phyloP scores from a whole-genome alignment of 345 rosid genomes.

The Aurinia saxatilis region DNA sequence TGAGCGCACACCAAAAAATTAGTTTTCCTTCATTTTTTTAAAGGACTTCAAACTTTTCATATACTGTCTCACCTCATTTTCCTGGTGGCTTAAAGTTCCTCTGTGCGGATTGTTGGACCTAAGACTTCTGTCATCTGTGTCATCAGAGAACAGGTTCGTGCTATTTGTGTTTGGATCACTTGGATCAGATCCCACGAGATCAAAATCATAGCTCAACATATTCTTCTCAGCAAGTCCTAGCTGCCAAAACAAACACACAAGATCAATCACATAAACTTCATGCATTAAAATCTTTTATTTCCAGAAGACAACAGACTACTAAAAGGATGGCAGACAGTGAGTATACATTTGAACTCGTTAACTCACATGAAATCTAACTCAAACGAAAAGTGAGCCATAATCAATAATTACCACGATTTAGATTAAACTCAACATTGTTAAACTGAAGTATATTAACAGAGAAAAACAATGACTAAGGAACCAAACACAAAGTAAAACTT shows the following conservation, averaged over 20 bases:
- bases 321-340: no score
- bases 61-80: conserved; percentile 60
- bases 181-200: conserved; percentile 79
- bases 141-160: conserved; percentile 83
- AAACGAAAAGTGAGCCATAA: neutral
- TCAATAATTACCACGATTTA: neutral
- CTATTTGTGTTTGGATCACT: conserved; percentile 95
- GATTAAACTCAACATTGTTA: neutral
- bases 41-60: conserved; percentile 13
- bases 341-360: no score
- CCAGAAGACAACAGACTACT: no score
- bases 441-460: neutral
- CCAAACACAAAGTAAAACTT: neutral
- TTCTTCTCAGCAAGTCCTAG: conserved; percentile 93
- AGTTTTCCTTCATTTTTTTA: neutral
- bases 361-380: neutral
- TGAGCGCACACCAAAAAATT: conserved; percentile 14
- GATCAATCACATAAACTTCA: neutral
- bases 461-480: neutral
- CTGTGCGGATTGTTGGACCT: conserved; percentile 54
- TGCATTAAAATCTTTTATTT: no score
- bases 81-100: conserved; percentile 50
- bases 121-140: conserved; percentile 79
- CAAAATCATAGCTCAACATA: conserved; percentile 78
- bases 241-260: conserved; percentile 43